Evolutionary conservation across 257 asterid species (phyloP).

Genomic region (Fraxinus pennsylvanica): DNA sequence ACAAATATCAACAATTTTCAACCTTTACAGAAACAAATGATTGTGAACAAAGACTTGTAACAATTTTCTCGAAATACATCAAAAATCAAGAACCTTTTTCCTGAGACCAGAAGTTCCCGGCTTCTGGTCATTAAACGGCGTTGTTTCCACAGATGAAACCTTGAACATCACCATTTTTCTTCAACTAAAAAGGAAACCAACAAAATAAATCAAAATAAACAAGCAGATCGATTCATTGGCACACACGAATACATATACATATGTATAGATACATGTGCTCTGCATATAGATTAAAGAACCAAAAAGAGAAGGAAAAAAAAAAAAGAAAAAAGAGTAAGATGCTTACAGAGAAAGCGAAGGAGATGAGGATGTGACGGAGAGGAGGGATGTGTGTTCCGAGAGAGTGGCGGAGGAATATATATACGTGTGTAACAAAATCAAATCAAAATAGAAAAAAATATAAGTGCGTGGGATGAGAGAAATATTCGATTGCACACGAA

Average conservation of each 20-base stretch:
- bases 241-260: neutral
- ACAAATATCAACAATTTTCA: neutral
- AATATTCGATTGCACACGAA: slow-evolving; percentile 33
- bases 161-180: slow-evolving; percentile 61
- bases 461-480: neutral
- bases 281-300: neutral
- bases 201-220: slow-evolving; percentile 3
- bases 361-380: neutral
- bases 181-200: slow-evolving; percentile 17
- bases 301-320: neutral
- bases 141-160: slow-evolving; percentile 65
- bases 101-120: slow-evolving; percentile 97
- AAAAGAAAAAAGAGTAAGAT: neutral
- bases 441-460: no score
- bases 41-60: neutral
- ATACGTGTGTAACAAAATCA: no score
- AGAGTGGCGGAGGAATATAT: slow-evolving; percentile 13
- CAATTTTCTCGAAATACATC: neutral
- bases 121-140: slow-evolving; percentile 87
- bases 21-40: neutral
- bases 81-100: slow-evolving; percentile 57
- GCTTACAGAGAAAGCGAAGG: no score
- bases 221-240: neutral
- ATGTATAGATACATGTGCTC: neutral
- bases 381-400: neutral